Percentiles rank a stretch among this genome's conserved stretches.
phyloP scores from a whole-genome alignment of 176 grass and related monocot species.

The Pontederia crassipes region DNA sequence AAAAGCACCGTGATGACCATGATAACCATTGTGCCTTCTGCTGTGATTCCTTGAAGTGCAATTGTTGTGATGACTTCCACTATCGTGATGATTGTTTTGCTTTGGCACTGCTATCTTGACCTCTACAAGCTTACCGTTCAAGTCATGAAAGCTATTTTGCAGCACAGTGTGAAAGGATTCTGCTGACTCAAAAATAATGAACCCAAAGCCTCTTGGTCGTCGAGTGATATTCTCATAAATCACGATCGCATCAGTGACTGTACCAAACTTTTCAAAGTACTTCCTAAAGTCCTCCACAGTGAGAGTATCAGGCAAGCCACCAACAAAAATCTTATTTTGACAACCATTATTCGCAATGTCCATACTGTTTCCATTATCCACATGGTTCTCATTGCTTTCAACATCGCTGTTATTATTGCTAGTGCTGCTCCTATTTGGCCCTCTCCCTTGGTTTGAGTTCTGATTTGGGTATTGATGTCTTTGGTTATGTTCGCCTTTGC shows the following conservation, averaged over 20 bases:
- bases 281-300: slow-evolving; percentile 6
- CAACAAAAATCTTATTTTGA: slow-evolving; percentile 17
- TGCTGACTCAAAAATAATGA: slow-evolving; percentile 19
- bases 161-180: slow-evolving; percentile 2
- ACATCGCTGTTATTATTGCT: not conserved
- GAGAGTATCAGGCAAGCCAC: slow-evolving; percentile 17
- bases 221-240: slow-evolving; percentile 8
- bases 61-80: not conserved
- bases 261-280: slow-evolving; percentile 23
- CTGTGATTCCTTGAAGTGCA: not conserved
- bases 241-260: slow-evolving; percentile 11
- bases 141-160: slow-evolving; percentile 11
- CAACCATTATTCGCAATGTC: no score
- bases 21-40: not conserved
- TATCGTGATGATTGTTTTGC: not conserved
- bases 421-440: not conserved
- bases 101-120: slow-evolving; percentile 21
- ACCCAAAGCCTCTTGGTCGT: slow-evolving; percentile 26
- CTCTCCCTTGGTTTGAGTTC: not conserved
- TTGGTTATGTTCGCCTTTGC: not conserved
- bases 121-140: slow-evolving; percentile 23
- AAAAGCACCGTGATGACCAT: not conserved
- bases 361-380: no score
- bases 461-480: slow-evolving; percentile 8
- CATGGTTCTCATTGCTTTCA: not conserved